Base-by-base conservation (phyloP, 1,139 yeast genomes). In the Yamadazyma kanchanaburiensis region DNA sequence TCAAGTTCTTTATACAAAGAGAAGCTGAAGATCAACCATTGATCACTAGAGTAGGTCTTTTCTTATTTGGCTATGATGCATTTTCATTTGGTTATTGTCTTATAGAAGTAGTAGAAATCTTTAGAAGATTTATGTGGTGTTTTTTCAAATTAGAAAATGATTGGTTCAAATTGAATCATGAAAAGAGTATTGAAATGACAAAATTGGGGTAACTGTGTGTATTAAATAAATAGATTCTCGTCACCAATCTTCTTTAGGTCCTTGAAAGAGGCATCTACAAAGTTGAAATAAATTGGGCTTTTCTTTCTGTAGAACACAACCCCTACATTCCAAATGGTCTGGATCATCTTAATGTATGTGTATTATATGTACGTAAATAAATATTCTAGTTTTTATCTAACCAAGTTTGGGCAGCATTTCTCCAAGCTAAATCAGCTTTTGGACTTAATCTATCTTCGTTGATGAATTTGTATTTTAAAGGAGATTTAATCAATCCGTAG, bases 91-190 rank as follows among this genome's bases (percentile, higher is more conserved):
- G 91, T 1, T 67, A 74, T 43, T 78, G 81, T 37, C 50, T 70
- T 6, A 55, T 86, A 30, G 94, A 89, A 47, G 47, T 75, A 7
- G 57, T 88, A 32, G 98, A 91, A 53, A 67, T 91, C 8, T 45
- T 79, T 8, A 70, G 98, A 56, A 70, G 98, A 45, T 86, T 91
- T 77, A 58, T 87, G 35, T 91, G 98, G 98, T 76, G 89, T 30
- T 75, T 86, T 44, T 64, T 89, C 49, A 81, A 94, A 51, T 61
- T 88, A 19, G 96, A 89, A 46, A 74, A 84, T 22, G 96, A 89
- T 53, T 80, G 69, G 57, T 51, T 68, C 36, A 74, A 72, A 48
- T 40, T 60, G 19, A 32, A 34, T 25, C 31, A 23, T 22, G 29
- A 28, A 29, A 30, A 16, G 19, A 51, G 45, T 22, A 43, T 56